A percentile compares a stretch with the other conserved stretches of the same genome.
These are phyloP conservation scores for Pythium coloratum DNA, from an alignment of 352 stramenopile genomes.

Conservation along the genomic window DNA sequence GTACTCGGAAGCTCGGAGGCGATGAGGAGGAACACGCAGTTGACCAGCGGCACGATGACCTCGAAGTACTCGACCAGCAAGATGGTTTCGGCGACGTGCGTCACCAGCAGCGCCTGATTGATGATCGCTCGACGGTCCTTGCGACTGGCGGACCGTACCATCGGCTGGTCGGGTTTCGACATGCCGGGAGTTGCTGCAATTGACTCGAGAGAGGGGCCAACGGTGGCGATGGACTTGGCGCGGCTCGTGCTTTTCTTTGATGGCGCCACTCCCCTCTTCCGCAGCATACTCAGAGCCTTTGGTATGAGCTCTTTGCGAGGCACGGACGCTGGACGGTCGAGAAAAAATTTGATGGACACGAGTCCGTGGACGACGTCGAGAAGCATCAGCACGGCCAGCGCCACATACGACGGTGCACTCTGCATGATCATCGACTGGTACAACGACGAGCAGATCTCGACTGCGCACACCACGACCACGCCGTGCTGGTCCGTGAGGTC, in stretches of 20 bases:
- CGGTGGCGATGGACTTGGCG: not conserved
- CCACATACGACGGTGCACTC: conserved; percentile 14
- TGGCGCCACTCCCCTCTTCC: not conserved
- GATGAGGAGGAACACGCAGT: conserved; percentile 21
- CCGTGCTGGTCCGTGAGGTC: conserved; percentile 14
- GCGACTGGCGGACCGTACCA: not conserved
- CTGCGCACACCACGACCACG: conserved; percentile 20
- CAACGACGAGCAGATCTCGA: conserved; percentile 28
- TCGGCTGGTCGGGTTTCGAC: not conserved
- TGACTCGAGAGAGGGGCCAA: not conserved
- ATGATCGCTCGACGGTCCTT: not conserved
- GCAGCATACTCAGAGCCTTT: not conserved
- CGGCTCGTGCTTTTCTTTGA: not conserved
- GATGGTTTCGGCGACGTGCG: conserved; percentile 23
- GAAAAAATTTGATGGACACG: conserved; percentile 25
- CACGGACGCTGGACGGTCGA: conserved; percentile 18
- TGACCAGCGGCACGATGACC: conserved; percentile 27
- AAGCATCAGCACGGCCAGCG: conserved; percentile 23
- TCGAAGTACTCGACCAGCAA: conserved; percentile 33
- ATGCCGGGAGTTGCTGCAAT: not conserved
- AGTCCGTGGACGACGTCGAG: conserved; percentile 23
- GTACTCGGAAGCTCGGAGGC: conserved; percentile 8
- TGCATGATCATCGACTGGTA: conserved; percentile 34
- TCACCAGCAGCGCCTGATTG: conserved; percentile 17
- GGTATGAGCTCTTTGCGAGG: conserved; percentile 10